Base-by-base conservation (phyloP, 139 green algal species). In the Mesostigma viride region DNA sequence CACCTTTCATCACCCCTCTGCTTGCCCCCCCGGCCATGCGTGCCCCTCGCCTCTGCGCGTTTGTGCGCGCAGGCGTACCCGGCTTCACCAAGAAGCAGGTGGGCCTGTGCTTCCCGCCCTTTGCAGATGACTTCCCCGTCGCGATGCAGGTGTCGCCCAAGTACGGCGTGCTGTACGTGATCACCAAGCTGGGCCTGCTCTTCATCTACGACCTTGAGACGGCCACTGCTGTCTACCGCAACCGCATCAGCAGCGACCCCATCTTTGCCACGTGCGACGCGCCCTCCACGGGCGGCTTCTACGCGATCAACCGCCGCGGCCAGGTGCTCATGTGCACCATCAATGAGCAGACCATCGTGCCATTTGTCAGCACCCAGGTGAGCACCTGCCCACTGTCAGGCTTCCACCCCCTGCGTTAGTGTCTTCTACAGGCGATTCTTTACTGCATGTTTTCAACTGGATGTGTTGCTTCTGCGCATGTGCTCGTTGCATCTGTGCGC, bases 181-280 rank as follows among this genome's bases (percentile, higher is more conserved):
- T 97, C 51, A 97, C 93, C 62, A 99, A 99, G 83, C 83, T 96
- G 20, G 93, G 93, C 62, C 82, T 97, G 74, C 77, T 98, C 63
- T 99, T 99, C 76, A 93, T 99, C 66, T 98, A 99, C 73, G 93
- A 98, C 76, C 77, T 98, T 66, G 87, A 96, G 80, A 94, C 86
- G 4, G 93, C 87, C 22, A 92, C 89, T 22, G 91, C 93, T 28
- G 86, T 97, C 26, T 99, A 97, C 85, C 83, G 93, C 63, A 96
- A 94, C 71, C 81, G 91, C 53, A 95, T 99, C 80, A 93, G 81
- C 44, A 79, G 87, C 0, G 93, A 98, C 68, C 93, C 93, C 59
- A 89, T 99, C 66, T 99, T 99, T 79, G 69, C 97, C 33, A 88
- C 91, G 0, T 81, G 78, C 11, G 67, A 79, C 56, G 85, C 85